phyloP scores from a whole-genome alignment of 257 asterid genomes.

The Cynanchum wilfordii region DNA sequence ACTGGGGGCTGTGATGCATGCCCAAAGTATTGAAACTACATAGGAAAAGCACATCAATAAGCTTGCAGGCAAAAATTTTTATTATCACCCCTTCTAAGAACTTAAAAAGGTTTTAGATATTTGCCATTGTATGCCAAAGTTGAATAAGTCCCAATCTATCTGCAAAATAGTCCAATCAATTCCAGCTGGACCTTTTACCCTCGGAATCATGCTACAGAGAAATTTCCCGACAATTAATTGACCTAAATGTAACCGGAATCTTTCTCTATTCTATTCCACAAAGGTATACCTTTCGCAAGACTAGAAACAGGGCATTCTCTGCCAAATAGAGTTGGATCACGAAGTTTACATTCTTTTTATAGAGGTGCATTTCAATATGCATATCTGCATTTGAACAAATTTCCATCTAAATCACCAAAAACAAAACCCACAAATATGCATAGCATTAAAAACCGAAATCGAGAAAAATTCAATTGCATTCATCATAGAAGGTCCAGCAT shows the following conservation, averaged over 20 bases:
- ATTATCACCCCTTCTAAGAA: neutral
- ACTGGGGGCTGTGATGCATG: neutral
- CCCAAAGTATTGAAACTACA: neutral
- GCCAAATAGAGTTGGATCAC: neutral
- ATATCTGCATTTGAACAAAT: neutral
- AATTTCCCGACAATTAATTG: neutral
- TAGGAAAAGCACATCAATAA: neutral
- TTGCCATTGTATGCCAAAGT: neutral
- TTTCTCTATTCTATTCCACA: neutral
- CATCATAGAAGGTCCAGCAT: neutral
- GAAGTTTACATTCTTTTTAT: neutral
- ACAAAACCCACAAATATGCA: no score
- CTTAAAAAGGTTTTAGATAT: neutral
- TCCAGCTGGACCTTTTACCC: neutral
- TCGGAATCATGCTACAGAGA: neutral
- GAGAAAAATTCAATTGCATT: neutral
- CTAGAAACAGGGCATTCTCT: neutral
- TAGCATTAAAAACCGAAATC: neutral
- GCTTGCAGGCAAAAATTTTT: neutral
- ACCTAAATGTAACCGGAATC: neutral
- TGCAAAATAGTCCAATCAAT: neutral
- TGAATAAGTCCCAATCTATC: neutral
- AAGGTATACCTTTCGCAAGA: neutral
- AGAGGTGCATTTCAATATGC: neutral
- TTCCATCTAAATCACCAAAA: neutral